phyloP scores from a whole-genome alignment of 352 stramenopile species.

The Phytophthora europaea region DNA sequence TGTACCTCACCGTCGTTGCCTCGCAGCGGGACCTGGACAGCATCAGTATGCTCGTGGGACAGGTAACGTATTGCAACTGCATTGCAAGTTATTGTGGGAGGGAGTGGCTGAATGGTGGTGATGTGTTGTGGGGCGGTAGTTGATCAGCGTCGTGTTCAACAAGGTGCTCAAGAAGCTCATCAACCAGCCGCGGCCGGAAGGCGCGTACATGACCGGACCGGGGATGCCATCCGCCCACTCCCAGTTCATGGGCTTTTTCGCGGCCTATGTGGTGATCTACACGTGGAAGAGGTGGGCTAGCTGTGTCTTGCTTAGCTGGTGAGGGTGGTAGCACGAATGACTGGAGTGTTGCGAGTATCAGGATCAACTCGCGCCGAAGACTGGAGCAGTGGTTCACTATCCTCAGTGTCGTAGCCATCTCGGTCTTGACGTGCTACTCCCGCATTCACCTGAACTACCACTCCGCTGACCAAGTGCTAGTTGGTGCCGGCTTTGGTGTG shows the following conservation, averaged over 20 bases:
- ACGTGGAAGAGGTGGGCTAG: constrained; percentile 61
- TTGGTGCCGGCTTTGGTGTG: constrained; percentile 60
- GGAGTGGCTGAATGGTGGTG: constrained; percentile 1
- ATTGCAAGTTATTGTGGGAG: constrained; percentile 4
- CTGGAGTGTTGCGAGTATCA: constrained; percentile 12
- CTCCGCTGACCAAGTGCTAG: constrained; percentile 74
- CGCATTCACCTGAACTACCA: constrained; percentile 86
- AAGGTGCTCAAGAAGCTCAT: constrained; percentile 85
- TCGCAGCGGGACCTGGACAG: constrained; percentile 86
- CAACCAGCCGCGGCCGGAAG: constrained; percentile 71
- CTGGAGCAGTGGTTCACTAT: constrained; percentile 79
- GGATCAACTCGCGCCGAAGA: constrained; percentile 58
- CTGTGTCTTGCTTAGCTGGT: background rate
- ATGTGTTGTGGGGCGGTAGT: constrained; percentile 30
- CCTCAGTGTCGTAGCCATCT: constrained; percentile 48
- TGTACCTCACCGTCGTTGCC: constrained; percentile 79
- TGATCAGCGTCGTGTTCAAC: constrained; percentile 81
- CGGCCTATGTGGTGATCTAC: constrained; percentile 77
- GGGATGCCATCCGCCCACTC: constrained; percentile 87
- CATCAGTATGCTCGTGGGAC: constrained; percentile 74
- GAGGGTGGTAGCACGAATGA: background rate
- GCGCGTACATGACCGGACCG: constrained; percentile 67
- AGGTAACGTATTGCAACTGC: constrained; percentile 43
- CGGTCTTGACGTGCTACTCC: constrained; percentile 72
- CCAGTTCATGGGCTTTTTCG: constrained; percentile 88